phyloP scores from a whole-genome alignment of 2,329 filamentous ascomycete species.

The Botrytis cinerea region DNA sequence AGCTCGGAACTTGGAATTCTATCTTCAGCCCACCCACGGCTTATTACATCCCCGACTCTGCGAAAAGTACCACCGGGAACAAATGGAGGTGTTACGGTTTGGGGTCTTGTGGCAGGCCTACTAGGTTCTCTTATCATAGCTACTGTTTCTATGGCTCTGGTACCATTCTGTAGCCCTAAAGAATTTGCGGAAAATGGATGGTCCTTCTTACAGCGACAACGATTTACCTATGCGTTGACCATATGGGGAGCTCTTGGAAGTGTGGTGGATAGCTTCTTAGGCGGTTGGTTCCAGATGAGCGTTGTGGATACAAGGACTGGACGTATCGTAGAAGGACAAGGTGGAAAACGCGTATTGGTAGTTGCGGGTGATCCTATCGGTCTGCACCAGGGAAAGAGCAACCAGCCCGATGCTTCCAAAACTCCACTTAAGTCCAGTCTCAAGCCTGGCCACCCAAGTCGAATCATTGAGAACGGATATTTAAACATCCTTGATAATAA shows the following conservation, averaged over 20 bases:
- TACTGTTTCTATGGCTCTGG: conserved; percentile 62
- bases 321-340: conserved; percentile 85
- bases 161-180: conserved; percentile 63
- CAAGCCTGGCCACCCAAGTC: conserved; percentile 52
- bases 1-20: conserved; percentile 94
- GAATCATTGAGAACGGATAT: conserved; percentile 61
- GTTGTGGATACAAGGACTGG: conserved; percentile 82
- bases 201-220: conserved; percentile 54
- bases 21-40: conserved; percentile 70
- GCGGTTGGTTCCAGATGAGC: conserved; percentile 80
- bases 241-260: conserved; percentile 77
- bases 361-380: conserved; percentile 39
- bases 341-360: conserved; percentile 62
- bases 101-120: conserved; percentile 72
- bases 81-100: conserved; percentile 84
- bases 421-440: conserved; percentile 55
- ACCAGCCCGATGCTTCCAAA: conserved; percentile 50
- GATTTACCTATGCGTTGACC: conserved; percentile 58
- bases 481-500: conserved; percentile 89
- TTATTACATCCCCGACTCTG: conserved; percentile 79
- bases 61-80: conserved; percentile 85
- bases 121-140: conserved; percentile 71
- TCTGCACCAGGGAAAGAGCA: conserved; percentile 42
- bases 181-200: conserved; percentile 46
- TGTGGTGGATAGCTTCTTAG: conserved; percentile 83